A percentile compares a stretch with the other conserved stretches of the same genome.
phyloP scores from a whole-genome alignment of 2,329 filamentous ascomycete genomes.

The Alternaria triticimaculans region DNA sequence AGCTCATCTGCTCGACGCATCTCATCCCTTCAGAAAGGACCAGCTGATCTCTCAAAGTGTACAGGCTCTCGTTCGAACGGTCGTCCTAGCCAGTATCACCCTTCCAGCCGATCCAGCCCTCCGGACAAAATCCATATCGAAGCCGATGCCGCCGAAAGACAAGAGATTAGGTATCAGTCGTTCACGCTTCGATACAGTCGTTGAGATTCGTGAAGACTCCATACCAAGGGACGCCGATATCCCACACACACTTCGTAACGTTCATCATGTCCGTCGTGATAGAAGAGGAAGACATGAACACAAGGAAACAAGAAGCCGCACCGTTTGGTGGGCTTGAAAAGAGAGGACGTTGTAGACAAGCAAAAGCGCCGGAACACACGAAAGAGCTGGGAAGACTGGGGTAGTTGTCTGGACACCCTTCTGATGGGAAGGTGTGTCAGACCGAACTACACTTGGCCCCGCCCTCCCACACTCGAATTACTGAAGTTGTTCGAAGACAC shows the following conservation, averaged over 20 bases:
- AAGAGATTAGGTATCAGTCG: slow-evolving; percentile 28
- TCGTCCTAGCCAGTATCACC: slow-evolving; percentile 4
- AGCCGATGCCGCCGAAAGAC: slow-evolving; percentile 24
- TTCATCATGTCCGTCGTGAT: slow-evolving; percentile 37
- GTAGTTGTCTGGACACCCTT: neutral
- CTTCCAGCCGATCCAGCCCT: slow-evolving; percentile 9
- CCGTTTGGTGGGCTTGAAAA: slow-evolving; percentile 19
- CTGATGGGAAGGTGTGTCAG: neutral
- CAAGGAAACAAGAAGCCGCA: slow-evolving; percentile 27
- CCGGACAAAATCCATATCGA: slow-evolving; percentile 12
- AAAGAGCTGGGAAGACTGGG: slow-evolving; percentile 24
- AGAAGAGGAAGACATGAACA: slow-evolving; percentile 21
- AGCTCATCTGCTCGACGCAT: slow-evolving; percentile 23
- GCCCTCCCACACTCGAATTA: slow-evolving; percentile 25
- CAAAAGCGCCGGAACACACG: slow-evolving; percentile 35
- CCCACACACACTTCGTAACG: slow-evolving; percentile 26
- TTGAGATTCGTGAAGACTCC: slow-evolving; percentile 26
- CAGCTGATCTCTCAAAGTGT: slow-evolving; percentile 21
- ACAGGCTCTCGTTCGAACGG: slow-evolving; percentile 6
- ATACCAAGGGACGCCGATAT: slow-evolving; percentile 16
- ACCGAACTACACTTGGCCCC: neutral
- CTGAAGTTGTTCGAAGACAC: slow-evolving; percentile 31
- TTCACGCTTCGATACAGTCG: slow-evolving; percentile 30
- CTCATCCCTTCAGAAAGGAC: slow-evolving; percentile 11
- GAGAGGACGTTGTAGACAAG: slow-evolving; percentile 27